A percentile compares a stretch with the other conserved stretches of the same genome.
These are phyloP conservation scores for Elaphomyces granulatus DNA, from an alignment of 495 filamentous ascomycete genomes.

Conservation along the genomic window DNA sequence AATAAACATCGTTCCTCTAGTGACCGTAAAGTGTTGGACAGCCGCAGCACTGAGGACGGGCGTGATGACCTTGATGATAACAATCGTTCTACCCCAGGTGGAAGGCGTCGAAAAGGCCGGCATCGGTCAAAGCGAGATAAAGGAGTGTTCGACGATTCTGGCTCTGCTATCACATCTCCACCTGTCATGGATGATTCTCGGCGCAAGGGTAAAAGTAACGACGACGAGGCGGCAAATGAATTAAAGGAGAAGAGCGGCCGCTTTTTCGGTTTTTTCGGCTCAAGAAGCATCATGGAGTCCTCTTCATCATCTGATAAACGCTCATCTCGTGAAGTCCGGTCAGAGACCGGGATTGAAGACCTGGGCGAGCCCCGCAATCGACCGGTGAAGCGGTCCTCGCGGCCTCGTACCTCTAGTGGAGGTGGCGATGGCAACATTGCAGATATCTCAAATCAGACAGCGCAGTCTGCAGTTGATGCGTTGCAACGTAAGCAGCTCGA, in stretches of 20 bases:
- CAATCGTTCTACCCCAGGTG: constrained; percentile 5
- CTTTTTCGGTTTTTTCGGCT: constrained; percentile 27
- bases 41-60: background rate
- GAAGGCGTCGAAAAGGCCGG: constrained; percentile 12
- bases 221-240: constrained; percentile 16
- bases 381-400: constrained; percentile 31
- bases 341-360: constrained; percentile 23
- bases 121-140: constrained; percentile 17
- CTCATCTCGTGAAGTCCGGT: constrained; percentile 24
- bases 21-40: background rate
- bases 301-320: constrained; percentile 21
- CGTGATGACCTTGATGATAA: constrained; percentile 7
- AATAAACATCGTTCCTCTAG: background rate
- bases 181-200: constrained; percentile 15
- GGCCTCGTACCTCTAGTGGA: constrained; percentile 23
- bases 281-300: constrained; percentile 16
- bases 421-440: constrained; percentile 14
- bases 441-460: constrained; percentile 9
- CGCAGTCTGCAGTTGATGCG: constrained; percentile 1
- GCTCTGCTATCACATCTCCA: constrained; percentile 24
- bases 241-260: constrained; percentile 24
- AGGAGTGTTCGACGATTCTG: constrained; percentile 18
- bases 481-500: constrained; percentile 11
- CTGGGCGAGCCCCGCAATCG: constrained; percentile 24
- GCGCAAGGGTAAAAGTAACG: constrained; percentile 15